phyloP scores from a whole-genome alignment of 2,329 filamentous ascomycete species.

The Scolecobasidium constrictum region DNA sequence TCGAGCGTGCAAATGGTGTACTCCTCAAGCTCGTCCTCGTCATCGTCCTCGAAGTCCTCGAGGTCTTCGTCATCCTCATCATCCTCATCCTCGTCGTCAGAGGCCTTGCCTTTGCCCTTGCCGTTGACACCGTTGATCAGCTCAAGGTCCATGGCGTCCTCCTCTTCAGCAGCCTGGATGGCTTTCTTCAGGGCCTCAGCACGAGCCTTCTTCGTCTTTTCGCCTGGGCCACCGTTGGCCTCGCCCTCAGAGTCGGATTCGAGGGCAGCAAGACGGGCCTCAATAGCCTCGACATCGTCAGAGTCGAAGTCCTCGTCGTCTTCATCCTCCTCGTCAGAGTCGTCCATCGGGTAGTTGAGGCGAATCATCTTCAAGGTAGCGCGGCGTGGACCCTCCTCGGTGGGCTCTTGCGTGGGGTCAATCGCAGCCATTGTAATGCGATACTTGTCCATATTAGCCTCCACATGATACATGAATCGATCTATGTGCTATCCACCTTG shows the following conservation, averaged over 20 bases:
- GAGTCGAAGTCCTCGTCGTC: conserved; percentile 37
- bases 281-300: conserved; percentile 27
- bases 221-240: conserved; percentile 79
- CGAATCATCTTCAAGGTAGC: conserved; percentile 89
- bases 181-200: conserved; percentile 70
- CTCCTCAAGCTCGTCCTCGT: conserved; percentile 44
- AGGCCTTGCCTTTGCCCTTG: conserved; percentile 51
- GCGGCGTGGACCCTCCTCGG: conserved; percentile 46
- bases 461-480: neutral
- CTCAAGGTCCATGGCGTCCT: conserved; percentile 67
- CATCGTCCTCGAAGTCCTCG: conserved; percentile 39
- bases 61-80: conserved; percentile 56
- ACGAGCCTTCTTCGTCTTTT: conserved; percentile 79
- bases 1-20: conserved; percentile 94
- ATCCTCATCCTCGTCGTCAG: conserved; percentile 61
- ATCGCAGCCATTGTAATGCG: conserved; percentile 98
- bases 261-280: conserved; percentile 24
- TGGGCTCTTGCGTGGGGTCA: conserved; percentile 65
- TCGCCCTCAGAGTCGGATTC: conserved; percentile 37
- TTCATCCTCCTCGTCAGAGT: conserved; percentile 47
- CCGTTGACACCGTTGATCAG: conserved; percentile 43
- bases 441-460: conserved; percentile 41
- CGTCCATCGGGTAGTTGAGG: conserved; percentile 21
- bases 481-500: conserved; percentile 31
- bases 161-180: conserved; percentile 40